Percentiles rank a stretch among this genome's conserved stretches.
Conservation (phyloP, 441 rosid genomes). For the Biscutella laevigata region DNA sequence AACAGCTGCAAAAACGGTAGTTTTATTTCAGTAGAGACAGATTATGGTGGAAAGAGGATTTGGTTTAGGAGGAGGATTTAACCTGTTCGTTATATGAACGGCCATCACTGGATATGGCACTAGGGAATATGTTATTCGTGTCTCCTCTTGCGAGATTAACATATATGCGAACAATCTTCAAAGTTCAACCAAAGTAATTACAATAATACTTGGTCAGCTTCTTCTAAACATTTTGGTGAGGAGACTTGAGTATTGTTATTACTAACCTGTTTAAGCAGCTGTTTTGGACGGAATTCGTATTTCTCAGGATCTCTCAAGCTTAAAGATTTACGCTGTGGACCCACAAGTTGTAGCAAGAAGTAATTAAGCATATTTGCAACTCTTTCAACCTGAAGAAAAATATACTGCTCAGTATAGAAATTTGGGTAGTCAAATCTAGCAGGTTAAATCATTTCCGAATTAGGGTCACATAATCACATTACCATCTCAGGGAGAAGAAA, state of each 20-base stretch:
- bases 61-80: neutral
- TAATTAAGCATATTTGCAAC: constrained; percentile 98
- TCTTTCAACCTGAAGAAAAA: constrained; percentile 66
- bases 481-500: constrained; percentile 99
- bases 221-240: neutral
- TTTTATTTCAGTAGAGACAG: constrained; percentile 4
- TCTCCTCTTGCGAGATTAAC: constrained; percentile 93
- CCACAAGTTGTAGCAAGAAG: constrained; percentile 92
- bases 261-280: constrained; percentile 87
- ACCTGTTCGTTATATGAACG: constrained; percentile 96
- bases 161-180: constrained; percentile 81
- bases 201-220: neutral
- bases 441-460: neutral
- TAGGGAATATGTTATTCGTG: constrained; percentile 61
- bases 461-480: constrained; percentile 16
- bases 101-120: constrained; percentile 92
- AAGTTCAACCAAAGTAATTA: constrained; percentile 12
- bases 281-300: constrained; percentile 92
- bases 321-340: constrained; percentile 92
- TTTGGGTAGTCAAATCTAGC: neutral
- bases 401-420: neutral
- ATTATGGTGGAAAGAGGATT: constrained; percentile 4
- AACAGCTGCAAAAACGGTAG: constrained; percentile 50
- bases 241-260: neutral
- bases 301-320: constrained; percentile 90